Conservation (phyloP, 2,329 filamentous ascomycete species). For the Tolypocladium tropicale region DNA sequence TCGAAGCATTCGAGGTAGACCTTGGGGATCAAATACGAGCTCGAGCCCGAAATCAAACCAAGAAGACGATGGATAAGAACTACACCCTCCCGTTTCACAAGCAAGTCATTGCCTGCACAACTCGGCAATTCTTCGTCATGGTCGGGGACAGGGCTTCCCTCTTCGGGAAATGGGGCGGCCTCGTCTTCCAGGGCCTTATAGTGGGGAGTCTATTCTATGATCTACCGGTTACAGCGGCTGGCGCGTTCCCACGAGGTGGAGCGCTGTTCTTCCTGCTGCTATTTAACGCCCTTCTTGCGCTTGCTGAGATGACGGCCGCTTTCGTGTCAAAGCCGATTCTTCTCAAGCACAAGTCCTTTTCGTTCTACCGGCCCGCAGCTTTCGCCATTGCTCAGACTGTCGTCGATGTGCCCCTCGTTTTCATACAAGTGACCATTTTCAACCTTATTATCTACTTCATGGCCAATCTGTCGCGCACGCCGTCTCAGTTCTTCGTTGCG, state of each 20-base stretch:
- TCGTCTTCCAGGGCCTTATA: slow-evolving; percentile 63
- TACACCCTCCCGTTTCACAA: slow-evolving; percentile 68
- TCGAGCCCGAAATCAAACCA: slow-evolving; percentile 50
- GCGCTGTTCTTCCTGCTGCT: slow-evolving; percentile 40
- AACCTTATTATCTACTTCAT: slow-evolving; percentile 70
- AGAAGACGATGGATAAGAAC: slow-evolving; percentile 54
- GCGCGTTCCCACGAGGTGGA: slow-evolving; percentile 49
- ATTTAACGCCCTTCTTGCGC: slow-evolving; percentile 55
- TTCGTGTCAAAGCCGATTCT: slow-evolving; percentile 56
- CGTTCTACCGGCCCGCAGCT: slow-evolving; percentile 52
- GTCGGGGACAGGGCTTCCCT: slow-evolving; percentile 65
- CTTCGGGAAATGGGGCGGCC: slow-evolving; percentile 71
- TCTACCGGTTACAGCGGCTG: slow-evolving; percentile 44
- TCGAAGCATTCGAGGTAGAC: slow-evolving; percentile 54
- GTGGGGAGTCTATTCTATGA: slow-evolving; percentile 74
- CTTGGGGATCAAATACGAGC: slow-evolving; percentile 35
- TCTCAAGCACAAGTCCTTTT: slow-evolving; percentile 60
- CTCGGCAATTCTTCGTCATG: slow-evolving; percentile 71
- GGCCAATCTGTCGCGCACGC: slow-evolving; percentile 55
- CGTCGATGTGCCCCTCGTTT: slow-evolving; percentile 50
- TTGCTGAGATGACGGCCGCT: slow-evolving; percentile 60
- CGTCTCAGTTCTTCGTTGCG: slow-evolving; percentile 58
- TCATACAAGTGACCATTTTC: slow-evolving; percentile 56
- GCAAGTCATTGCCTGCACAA: slow-evolving; percentile 61
- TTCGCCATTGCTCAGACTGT: slow-evolving; percentile 48